phyloP scores from a whole-genome alignment of 2,329 filamentous ascomycete genomes.

The Alternaria panax region DNA sequence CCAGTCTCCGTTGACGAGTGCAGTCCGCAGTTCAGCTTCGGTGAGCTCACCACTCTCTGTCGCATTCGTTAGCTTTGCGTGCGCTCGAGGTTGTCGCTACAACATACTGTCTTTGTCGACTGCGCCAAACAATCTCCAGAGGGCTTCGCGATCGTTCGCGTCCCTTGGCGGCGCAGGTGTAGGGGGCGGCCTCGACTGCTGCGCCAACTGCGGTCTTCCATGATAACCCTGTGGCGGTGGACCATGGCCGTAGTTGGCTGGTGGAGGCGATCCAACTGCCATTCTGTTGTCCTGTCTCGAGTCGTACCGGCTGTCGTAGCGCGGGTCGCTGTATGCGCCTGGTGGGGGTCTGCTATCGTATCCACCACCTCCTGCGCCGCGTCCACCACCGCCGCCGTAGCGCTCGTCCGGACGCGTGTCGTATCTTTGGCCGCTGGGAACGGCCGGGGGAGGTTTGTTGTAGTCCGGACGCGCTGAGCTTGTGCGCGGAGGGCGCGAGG shows the following conservation, averaged over 20 bases:
- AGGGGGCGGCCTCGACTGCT: slow-evolving; percentile 50
- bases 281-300: slow-evolving; percentile 33
- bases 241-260: slow-evolving; percentile 60
- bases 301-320: slow-evolving; percentile 43
- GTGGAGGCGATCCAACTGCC: slow-evolving; percentile 56
- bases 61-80: slow-evolving; percentile 11
- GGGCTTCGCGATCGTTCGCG: slow-evolving; percentile 70
- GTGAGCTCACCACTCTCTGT: slow-evolving; percentile 80
- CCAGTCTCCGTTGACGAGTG: slow-evolving; percentile 96
- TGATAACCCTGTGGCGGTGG: slow-evolving; percentile 68
- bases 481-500: slow-evolving; percentile 44
- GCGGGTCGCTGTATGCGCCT: slow-evolving; percentile 50
- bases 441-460: slow-evolving; percentile 54
- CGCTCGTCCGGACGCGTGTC: slow-evolving; percentile 50
- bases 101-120: slow-evolving; percentile 81
- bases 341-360: slow-evolving; percentile 47
- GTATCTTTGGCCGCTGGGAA: slow-evolving; percentile 33
- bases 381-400: slow-evolving; percentile 40
- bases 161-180: slow-evolving; percentile 62
- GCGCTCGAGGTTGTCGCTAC: too few species aligned
- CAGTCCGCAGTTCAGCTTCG: slow-evolving; percentile 84
- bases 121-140: slow-evolving; percentile 86
- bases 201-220: slow-evolving; percentile 66
- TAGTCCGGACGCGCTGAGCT: slow-evolving; percentile 49
- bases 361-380: slow-evolving; percentile 24